Evolutionary conservation across 2,329 filamentous ascomycete genomes (phyloP), one percentile per base, ranked within the genome.

Genomic region (Exophiala spinifera): DNA sequence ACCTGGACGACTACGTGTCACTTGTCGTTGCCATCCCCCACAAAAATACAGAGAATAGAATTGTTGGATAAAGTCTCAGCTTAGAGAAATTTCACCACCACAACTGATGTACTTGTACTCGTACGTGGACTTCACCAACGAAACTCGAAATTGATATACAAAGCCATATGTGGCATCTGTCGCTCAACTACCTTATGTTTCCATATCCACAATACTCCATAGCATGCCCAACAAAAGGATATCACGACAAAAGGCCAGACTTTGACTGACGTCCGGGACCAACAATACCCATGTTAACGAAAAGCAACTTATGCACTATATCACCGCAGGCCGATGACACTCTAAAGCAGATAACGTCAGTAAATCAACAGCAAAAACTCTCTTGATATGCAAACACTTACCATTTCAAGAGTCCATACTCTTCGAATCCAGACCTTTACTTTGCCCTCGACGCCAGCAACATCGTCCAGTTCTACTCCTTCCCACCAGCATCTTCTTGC

Each of bases 401-500:
- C 83, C 83, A 99, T 99, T 79, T 99, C 94, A 55, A 99, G 80
- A 56, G 94, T 99, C 94, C 94, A 99, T 56, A 99, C 94, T 66
- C 94, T 83, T 67, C 94, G 82, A 70, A 99, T 97, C 94, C 94
- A 99, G 55, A 99, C 91, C 75, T 99, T 99, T 63, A 99, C 79
- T 70, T 86, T 89, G 49, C 91, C 92, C 48, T 95, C 84, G 6
- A 97, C 87, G 13, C 94, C 94, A 47, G 95, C 90, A 11, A 99
- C 88, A 61, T 89, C 80, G 15, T 94, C 84, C 42, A 99, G 79
- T 70, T 97, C 91, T 34, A 99, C 88, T 20, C 94, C 94, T 71
- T 99, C 94, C 94, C 94, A 99, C 94, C 94, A 99, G 78, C 94
- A 99, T 70, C 94, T 83, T 57, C 94, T 80, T 13, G 94, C 94